phyloP scores from a whole-genome alignment of 495 filamentous ascomycete genomes.

The Aspergillus homomorphus region DNA sequence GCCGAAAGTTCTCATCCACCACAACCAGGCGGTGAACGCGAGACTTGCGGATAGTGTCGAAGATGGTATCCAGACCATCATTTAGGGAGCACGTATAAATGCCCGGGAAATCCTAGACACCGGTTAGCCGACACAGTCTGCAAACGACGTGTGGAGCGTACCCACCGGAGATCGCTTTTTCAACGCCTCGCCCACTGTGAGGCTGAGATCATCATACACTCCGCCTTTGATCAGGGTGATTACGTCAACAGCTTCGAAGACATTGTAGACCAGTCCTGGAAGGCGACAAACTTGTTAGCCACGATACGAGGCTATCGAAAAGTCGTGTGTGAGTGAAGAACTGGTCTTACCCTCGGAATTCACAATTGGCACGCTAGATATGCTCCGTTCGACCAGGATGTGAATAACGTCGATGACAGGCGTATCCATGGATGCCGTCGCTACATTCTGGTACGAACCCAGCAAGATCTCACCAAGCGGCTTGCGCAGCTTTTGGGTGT shows the following conservation, averaged over 20 bases:
- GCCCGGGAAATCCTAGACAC: slow-evolving; percentile 76
- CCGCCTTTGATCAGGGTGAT: slow-evolving; percentile 94
- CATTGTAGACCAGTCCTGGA: slow-evolving; percentile 79
- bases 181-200: slow-evolving; percentile 86
- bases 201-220: slow-evolving; percentile 82
- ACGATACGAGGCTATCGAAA: not conserved
- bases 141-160: not conserved
- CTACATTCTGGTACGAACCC: slow-evolving; percentile 77
- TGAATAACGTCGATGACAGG: slow-evolving; percentile 96
- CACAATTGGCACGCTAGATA: slow-evolving; percentile 91
- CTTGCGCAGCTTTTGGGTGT: slow-evolving; percentile 87
- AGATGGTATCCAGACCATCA: slow-evolving; percentile 91
- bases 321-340: not conserved
- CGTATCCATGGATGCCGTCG: slow-evolving; percentile 85
- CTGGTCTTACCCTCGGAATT: slow-evolving; percentile 63
- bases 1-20: slow-evolving; percentile 78
- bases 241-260: slow-evolving; percentile 97
- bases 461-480: slow-evolving; percentile 79
- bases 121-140: slow-evolving; percentile 1
- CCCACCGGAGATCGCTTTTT: slow-evolving; percentile 76
- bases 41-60: slow-evolving; percentile 93
- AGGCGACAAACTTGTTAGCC: slow-evolving; percentile 1
- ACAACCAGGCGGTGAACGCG: slow-evolving; percentile 90
- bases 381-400: slow-evolving; percentile 84
- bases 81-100: slow-evolving; percentile 94